These are phyloP conservation scores for Talaromyces sp. DNA, from an alignment of 2,329 filamentous ascomycete species.

Conservation along the genomic window DNA sequence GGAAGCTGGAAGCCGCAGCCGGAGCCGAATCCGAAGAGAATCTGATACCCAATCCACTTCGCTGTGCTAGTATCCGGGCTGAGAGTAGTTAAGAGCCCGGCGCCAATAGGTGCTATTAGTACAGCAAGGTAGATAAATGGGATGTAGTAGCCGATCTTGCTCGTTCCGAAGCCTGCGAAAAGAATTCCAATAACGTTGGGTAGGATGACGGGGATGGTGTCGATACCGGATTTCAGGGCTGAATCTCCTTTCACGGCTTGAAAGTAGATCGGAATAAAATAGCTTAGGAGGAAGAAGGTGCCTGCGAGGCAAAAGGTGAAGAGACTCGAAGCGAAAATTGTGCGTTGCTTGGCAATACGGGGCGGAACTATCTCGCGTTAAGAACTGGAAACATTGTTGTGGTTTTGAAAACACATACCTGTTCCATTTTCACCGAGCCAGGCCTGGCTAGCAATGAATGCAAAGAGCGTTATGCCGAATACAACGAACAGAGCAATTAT, in stretches of 20 bases:
- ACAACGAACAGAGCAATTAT: conserved; percentile 45
- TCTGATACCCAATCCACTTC: conserved; percentile 28
- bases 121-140: conserved; percentile 21
- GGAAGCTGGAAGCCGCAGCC: conserved; percentile 21
- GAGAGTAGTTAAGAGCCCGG: conserved; percentile 16
- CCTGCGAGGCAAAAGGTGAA: conserved; percentile 37
- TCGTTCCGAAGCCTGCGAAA: background rate
- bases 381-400: too few species aligned
- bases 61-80: conserved; percentile 12
- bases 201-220: conserved; percentile 27
- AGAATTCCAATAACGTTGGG: background rate
- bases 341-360: conserved; percentile 31
- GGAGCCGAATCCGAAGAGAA: conserved; percentile 21
- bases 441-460: too few species aligned
- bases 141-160: conserved; percentile 16
- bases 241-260: background rate
- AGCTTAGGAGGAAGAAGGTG: conserved; percentile 26
- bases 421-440: too few species aligned
- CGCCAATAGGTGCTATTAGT: conserved; percentile 19
- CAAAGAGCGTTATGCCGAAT: conserved; percentile 31
- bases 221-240: conserved; percentile 30
- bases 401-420: conserved; percentile 13
- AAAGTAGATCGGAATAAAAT: conserved; percentile 17
- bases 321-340: conserved; percentile 25
- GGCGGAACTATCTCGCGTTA: too few species aligned